phyloP scores from a whole-genome alignment of 495 filamentous ascomycete genomes.

The Trichocladium uniseriatum region DNA sequence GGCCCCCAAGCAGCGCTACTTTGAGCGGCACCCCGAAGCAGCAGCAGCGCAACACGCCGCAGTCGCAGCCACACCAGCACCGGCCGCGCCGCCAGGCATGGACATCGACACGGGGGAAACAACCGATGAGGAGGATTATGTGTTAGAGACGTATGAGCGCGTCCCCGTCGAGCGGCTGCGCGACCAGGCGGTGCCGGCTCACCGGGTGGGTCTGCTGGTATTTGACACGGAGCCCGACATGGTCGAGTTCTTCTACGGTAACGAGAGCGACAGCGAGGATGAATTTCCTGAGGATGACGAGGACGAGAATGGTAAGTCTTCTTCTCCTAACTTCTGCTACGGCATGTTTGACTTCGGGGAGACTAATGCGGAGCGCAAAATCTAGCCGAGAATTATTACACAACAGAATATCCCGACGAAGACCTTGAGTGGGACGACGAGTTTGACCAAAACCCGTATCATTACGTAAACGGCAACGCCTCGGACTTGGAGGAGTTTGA shows the following conservation, averaged over 20 bases:
- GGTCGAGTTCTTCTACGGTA: slow-evolving; percentile 42
- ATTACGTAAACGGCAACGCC: slow-evolving; percentile 35
- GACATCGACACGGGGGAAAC: slow-evolving; percentile 24
- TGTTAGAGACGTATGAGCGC: slow-evolving; percentile 46
- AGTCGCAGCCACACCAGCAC: not conserved
- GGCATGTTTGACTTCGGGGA: not conserved
- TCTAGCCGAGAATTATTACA: slow-evolving; percentile 47
- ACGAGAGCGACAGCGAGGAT: slow-evolving; percentile 35
- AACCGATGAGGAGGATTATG: slow-evolving; percentile 42
- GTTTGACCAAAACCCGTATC: slow-evolving; percentile 36
- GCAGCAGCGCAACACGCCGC: slow-evolving; percentile 1
- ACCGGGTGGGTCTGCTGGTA: slow-evolving; percentile 41
- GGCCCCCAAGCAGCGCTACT: slow-evolving; percentile 35
- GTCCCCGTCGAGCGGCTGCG: slow-evolving; percentile 39
- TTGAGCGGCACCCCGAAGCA: slow-evolving; percentile 38
- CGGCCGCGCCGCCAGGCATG: not conserved
- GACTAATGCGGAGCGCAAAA: not conserved
- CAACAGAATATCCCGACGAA: slow-evolving; percentile 48
- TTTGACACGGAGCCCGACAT: slow-evolving; percentile 44
- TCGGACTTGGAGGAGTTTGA: slow-evolving; percentile 40
- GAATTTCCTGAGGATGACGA: slow-evolving; percentile 45
- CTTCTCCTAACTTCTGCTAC: not conserved
- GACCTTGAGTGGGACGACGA: slow-evolving; percentile 48
- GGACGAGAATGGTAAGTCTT: slow-evolving; percentile 43
- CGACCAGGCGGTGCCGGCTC: slow-evolving; percentile 25